These are phyloP conservation scores for Aspergillus mulundensis DNA, from an alignment of 495 filamentous ascomycete genomes.

Conservation along the genomic window DNA sequence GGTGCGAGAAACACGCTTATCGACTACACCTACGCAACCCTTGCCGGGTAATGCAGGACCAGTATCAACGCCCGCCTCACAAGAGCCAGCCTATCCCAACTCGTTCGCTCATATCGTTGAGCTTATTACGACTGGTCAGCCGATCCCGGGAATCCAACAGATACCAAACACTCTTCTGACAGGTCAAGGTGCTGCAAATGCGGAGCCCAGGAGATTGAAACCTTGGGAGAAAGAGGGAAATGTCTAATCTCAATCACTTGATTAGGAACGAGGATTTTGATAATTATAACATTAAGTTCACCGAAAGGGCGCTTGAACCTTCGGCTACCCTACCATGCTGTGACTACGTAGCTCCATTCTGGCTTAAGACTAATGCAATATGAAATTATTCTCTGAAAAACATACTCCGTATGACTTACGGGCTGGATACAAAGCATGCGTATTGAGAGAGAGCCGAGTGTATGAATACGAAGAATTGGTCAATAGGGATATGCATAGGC, in stretches of 20 bases:
- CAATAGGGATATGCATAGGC: conserved; percentile 11
- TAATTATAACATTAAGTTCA: too few species aligned
- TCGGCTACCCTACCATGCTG: neutral
- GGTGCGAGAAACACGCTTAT: neutral
- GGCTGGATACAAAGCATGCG: neutral
- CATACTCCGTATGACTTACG: too few species aligned
- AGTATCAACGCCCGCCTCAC: neutral
- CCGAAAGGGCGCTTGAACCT: neutral
- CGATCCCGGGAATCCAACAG: conserved; percentile 83
- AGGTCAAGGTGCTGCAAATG: conserved; percentile 54
- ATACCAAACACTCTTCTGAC: conserved; percentile 79
- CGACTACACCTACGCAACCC: neutral
- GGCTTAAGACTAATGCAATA: too few species aligned
- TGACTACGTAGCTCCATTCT: neutral
- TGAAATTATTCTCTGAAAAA: neutral
- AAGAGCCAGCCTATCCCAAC: conserved; percentile 68
- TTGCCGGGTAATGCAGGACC: neutral
- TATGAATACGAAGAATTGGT: conserved; percentile 5
- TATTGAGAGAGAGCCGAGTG: neutral
- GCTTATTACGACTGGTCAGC: conserved; percentile 76
- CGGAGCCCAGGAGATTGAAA: conserved; percentile 57
- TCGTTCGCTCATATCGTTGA: conserved; percentile 88
- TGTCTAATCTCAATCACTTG: neutral
- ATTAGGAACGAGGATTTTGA: too few species aligned
- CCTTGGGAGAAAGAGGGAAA: conserved; percentile 68